A percentile compares a stretch with the other conserved stretches of the same genome.
phyloP scores from a whole-genome alignment of 192 early-diverging fungal genomes.

The Coemansia sp. region DNA sequence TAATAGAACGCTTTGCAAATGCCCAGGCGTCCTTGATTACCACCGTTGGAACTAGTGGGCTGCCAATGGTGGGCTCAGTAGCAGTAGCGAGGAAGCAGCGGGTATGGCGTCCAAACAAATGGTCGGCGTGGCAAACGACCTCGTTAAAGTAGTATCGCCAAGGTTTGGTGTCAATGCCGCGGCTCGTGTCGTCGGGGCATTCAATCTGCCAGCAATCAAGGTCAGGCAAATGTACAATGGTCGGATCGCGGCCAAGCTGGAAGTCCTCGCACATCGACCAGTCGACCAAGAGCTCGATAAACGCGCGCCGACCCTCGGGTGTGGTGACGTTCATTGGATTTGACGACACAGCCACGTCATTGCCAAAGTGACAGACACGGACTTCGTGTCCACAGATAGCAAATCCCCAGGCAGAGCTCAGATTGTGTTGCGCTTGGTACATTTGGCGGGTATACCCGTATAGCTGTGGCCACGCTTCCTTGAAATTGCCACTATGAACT shows the following conservation, averaged over 20 bases:
- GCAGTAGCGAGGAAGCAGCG: conserved; percentile 17
- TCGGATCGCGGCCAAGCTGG: conserved; percentile 19
- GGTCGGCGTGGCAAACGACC: no score
- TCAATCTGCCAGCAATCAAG: conserved; percentile 11
- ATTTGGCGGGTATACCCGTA: conserved; percentile 6
- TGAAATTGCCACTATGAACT: not conserved
- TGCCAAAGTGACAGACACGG: not conserved
- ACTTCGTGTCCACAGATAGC: conserved; percentile 4
- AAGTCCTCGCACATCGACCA: conserved; percentile 15
- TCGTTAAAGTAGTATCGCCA: no score
- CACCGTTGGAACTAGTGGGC: not conserved
- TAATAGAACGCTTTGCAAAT: not conserved
- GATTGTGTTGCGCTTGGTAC: conserved; percentile 5
- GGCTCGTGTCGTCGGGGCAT: not conserved
- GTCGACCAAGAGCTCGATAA: conserved; percentile 11
- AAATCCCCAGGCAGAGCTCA: conserved; percentile 22
- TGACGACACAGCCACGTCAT: not conserved
- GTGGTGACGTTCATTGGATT: not conserved
- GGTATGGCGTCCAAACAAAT: not conserved
- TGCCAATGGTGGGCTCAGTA: not conserved
- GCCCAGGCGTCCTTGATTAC: conserved; percentile 25
- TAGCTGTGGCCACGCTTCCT: not conserved
- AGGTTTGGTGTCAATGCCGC: no score
- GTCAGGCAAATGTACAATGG: not conserved
- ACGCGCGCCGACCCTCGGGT: not conserved